These are phyloP conservation scores for Liriodendron chinense DNA, from an alignment of 164 flowering plant species.

Conservation along the genomic window DNA sequence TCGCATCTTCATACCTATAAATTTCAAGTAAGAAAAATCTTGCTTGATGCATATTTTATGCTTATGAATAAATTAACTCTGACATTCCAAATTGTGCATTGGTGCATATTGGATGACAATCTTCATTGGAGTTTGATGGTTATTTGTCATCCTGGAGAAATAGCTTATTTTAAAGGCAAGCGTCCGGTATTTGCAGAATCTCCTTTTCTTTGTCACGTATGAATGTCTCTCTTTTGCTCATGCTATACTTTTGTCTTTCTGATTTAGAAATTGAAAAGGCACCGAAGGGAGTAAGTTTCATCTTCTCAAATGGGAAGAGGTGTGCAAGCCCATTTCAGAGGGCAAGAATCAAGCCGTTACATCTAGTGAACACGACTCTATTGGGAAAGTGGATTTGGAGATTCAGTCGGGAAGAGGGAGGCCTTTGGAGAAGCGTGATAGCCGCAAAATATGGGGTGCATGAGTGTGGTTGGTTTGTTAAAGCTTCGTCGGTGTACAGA, in stretches of 20 bases:
- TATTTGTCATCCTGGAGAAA: slow-evolving; percentile 90
- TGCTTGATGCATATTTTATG: not conserved
- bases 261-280: slow-evolving; percentile 31
- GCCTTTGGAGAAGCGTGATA: too few species aligned
- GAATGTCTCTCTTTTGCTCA: not conserved
- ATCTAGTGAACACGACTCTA: too few species aligned
- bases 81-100: not conserved
- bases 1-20: too few species aligned
- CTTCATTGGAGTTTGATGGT: slow-evolving; percentile 94
- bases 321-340: too few species aligned
- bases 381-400: too few species aligned
- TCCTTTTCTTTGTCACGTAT: not conserved
- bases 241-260: slow-evolving; percentile 26
- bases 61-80: not conserved
- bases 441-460: too few species aligned
- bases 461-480: too few species aligned
- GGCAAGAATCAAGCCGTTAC: too few species aligned
- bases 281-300: too few species aligned
- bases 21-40: not conserved
- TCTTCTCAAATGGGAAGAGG: too few species aligned
- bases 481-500: too few species aligned
- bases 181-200: not conserved
- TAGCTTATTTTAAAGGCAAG: slow-evolving; percentile 54
- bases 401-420: too few species aligned
- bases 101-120: slow-evolving; percentile 36